Evolutionary conservation across 2,329 filamentous ascomycete species (phyloP).

Genomic region (Ascochyta viciae-villosae): DNA sequence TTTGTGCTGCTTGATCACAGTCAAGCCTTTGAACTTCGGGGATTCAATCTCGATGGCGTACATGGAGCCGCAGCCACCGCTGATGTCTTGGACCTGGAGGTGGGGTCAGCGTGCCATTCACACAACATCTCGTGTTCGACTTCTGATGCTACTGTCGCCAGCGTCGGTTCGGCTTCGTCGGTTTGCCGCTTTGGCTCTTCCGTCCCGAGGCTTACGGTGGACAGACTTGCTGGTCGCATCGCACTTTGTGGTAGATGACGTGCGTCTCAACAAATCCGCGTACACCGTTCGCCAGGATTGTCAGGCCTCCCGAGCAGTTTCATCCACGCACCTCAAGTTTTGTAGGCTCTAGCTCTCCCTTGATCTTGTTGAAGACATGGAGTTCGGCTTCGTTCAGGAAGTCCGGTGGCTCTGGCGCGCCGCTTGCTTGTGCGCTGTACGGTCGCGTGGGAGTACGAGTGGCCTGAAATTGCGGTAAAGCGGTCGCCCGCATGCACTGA

Average conservation of each 20-base stretch:
- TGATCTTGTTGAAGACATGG: conserved; percentile 57
- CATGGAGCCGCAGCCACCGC: conserved; percentile 86
- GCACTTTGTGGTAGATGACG: conserved; percentile 11
- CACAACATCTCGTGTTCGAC: neutral
- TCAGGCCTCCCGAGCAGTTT: conserved; percentile 2
- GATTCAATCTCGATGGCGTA: conserved; percentile 82
- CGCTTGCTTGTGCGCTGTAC: conserved; percentile 35
- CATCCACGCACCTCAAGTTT: conserved; percentile 54
- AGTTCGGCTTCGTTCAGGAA: conserved; percentile 56
- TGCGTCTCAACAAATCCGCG: conserved; percentile 18
- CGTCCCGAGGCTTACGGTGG: neutral
- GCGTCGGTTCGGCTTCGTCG: neutral
- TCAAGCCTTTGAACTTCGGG: conserved; percentile 71
- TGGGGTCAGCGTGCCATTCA: conserved; percentile 9
- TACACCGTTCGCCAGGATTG: conserved; percentile 9
- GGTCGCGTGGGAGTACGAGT: conserved; percentile 11
- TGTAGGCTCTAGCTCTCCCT: conserved; percentile 50
- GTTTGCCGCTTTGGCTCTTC: neutral
- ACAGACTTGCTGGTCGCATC: neutral
- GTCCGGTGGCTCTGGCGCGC: conserved; percentile 51
- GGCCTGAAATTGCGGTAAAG: neutral
- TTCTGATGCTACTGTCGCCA: neutral
- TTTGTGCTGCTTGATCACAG: conserved; percentile 81
- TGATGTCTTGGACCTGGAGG: conserved; percentile 74
- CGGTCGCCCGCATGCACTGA: conserved; percentile 10